These are phyloP conservation scores for Colletotrichum sansevieriae DNA, from an alignment of 2,329 filamentous ascomycete species.

Conservation along the genomic window DNA sequence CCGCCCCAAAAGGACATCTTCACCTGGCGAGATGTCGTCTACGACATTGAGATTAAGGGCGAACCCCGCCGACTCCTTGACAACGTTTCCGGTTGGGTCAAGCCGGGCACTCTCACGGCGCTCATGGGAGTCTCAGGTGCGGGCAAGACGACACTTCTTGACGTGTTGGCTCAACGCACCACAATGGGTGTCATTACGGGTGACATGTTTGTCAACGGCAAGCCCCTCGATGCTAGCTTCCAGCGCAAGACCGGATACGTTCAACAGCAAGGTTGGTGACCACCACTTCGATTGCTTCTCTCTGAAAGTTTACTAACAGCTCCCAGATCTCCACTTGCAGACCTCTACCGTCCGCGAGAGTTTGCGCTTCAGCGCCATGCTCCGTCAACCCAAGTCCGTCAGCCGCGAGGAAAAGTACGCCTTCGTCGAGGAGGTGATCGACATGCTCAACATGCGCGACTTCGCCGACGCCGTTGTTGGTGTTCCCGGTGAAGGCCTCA, in stretches of 20 bases:
- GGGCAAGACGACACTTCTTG: constrained; percentile 59
- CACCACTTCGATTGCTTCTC: too few relatives aligned
- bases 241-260: constrained; percentile 77
- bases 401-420: constrained; percentile 69
- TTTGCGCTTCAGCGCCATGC: constrained; percentile 67
- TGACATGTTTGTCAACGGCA: constrained; percentile 75
- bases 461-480: constrained; percentile 77
- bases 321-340: constrained; percentile 65
- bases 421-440: constrained; percentile 75
- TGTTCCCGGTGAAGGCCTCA: constrained; percentile 70
- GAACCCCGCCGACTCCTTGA: constrained; percentile 80
- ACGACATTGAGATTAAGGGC: constrained; percentile 78
- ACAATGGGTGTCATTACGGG: constrained; percentile 74
- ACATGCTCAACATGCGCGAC: constrained; percentile 75
- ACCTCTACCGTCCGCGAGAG: constrained; percentile 69
- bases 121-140: constrained; percentile 73
- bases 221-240: constrained; percentile 67
- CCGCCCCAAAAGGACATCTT: constrained; percentile 71
- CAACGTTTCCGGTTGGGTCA: constrained; percentile 88
- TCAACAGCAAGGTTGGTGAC: constrained; percentile 68
- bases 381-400: constrained; percentile 67
- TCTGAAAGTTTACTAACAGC: constrained; percentile 13
- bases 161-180: constrained; percentile 62
- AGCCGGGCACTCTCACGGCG: constrained; percentile 87
- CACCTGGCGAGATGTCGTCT: constrained; percentile 83